phyloP scores from a whole-genome alignment of 2,329 filamentous ascomycete genomes.

The Emericellopsis cladophorae region DNA sequence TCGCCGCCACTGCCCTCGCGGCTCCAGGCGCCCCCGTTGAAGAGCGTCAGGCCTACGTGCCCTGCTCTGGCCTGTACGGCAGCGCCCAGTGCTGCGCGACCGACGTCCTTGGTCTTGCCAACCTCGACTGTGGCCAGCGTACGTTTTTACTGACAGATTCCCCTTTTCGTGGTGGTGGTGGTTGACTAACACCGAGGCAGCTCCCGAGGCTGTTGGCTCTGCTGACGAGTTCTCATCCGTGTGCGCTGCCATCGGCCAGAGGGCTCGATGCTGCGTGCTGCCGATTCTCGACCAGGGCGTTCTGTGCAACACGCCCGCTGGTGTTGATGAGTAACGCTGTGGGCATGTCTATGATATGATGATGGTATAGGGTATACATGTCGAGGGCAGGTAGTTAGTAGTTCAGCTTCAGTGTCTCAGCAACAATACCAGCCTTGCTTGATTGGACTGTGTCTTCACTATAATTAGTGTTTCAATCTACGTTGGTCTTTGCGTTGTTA shows the following conservation, averaged over 20 bases:
- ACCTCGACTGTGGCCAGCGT: conserved; percentile 42
- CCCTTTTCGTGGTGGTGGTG: not conserved
- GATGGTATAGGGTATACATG: not conserved
- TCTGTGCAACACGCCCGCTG: conserved; percentile 16
- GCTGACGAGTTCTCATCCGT: conserved; percentile 28
- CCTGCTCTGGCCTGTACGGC: conserved; percentile 26
- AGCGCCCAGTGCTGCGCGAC: conserved; percentile 44
- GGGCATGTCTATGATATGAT: not conserved
- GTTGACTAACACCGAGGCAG: conserved; percentile 4
- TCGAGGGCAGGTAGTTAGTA: too few relatives aligned
- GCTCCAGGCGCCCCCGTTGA: conserved; percentile 7
- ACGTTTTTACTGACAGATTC: conserved; percentile 11
- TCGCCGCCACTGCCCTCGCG: conserved; percentile 10
- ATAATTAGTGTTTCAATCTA: not conserved
- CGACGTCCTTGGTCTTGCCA: conserved; percentile 40
- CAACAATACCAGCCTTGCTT: not conserved
- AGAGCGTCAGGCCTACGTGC: conserved; percentile 11
- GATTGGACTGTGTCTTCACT: not conserved
- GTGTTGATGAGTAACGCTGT: conserved; percentile 8
- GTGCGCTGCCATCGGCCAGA: conserved; percentile 36
- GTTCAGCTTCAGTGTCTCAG: not conserved
- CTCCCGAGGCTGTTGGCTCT: conserved; percentile 17
- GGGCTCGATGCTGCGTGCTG: conserved; percentile 43
- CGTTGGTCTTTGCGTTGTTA: too few relatives aligned
- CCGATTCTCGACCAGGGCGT: conserved; percentile 28